A percentile compares a stretch with the other conserved stretches of the same genome.
Conservation (phyloP, 371 early-diverging fungal genomes). For the Synchytrium microbalum region DNA sequence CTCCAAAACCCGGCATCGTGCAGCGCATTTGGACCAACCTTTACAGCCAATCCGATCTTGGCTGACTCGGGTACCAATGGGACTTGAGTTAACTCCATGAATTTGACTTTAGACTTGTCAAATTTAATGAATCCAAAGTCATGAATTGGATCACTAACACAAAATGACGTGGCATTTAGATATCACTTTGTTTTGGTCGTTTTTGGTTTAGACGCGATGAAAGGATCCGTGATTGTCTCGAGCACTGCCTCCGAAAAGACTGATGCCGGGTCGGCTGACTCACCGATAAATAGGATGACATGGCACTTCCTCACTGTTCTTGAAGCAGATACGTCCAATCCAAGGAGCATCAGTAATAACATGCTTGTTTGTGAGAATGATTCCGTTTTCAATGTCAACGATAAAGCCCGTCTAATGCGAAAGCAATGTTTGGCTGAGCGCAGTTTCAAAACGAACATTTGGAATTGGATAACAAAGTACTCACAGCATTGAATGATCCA, state of each 20-base stretch:
- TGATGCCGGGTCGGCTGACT: no score
- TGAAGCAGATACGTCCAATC: constrained; percentile 77
- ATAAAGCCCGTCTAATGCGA: constrained; percentile 81
- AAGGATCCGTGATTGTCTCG: no score
- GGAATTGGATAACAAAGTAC: no score
- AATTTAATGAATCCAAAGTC: constrained; percentile 86
- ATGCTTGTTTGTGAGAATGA: constrained; percentile 89
- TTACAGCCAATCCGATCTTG: no score
- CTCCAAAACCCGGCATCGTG: no score
- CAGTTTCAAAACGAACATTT: no score
- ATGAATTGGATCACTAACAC: constrained; percentile 41
- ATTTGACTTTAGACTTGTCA: constrained; percentile 69
- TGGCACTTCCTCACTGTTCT: constrained; percentile 86
- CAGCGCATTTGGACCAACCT: no score
- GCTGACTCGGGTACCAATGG: constrained; percentile 72
- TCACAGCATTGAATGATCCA: constrained; percentile 8
- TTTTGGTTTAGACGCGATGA: no score
- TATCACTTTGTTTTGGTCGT: not conserved
- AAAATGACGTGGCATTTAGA: not conserved
- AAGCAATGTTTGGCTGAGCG: no score
- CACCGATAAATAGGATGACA: constrained; percentile 63
- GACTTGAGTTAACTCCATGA: constrained; percentile 73
- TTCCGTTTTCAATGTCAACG: constrained; percentile 77
- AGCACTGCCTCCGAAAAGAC: no score
- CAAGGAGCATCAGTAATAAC: constrained; percentile 66